Evolutionary conservation across 2,329 filamentous ascomycete genomes (phyloP).

Genomic region (Ophiocordyceps unilateralis): DNA sequence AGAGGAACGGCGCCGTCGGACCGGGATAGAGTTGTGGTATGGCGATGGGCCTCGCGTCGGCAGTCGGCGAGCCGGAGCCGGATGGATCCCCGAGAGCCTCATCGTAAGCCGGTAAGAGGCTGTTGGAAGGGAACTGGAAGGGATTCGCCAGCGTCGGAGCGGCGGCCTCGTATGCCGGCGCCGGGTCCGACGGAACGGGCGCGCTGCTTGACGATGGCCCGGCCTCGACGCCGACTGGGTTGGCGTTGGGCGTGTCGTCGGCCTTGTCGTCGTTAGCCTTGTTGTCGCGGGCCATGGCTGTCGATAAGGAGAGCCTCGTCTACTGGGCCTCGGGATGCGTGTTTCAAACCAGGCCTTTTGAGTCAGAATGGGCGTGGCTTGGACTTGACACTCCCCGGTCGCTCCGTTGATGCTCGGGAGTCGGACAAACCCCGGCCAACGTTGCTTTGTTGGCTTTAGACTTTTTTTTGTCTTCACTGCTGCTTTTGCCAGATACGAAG

Average conservation of each 20-base stretch:
- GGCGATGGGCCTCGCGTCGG: slow-evolving; percentile 14
- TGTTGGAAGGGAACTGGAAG: slow-evolving; percentile 21
- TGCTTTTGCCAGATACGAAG: too few relatives aligned
- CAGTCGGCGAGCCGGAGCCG: slow-evolving; percentile 1
- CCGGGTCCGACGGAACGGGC: neutral
- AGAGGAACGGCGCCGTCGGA: slow-evolving; percentile 19
- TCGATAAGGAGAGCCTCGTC: too few relatives aligned
- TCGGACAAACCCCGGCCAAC: neutral
- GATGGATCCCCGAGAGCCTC: neutral
- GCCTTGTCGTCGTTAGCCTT: neutral
- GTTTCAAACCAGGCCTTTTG: neutral
- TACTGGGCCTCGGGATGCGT: neutral
- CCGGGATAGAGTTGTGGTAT: slow-evolving; percentile 20
- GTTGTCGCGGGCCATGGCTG: slow-evolving; percentile 7
- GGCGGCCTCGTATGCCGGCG: slow-evolving; percentile 3
- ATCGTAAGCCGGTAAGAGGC: slow-evolving; percentile 13
- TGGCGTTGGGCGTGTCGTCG: too few relatives aligned
- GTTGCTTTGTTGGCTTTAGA: too few relatives aligned
- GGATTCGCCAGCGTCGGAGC: slow-evolving; percentile 9
- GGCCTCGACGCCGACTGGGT: neutral
- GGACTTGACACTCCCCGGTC: too few relatives aligned
- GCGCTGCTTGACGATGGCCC: neutral
- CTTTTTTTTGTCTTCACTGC: too few relatives aligned
- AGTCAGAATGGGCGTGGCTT: neutral
- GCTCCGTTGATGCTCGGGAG: neutral